Conservation (phyloP, 1,284 basidiomycete genomes). For the Pseudozyma tsukubaensis region DNA sequence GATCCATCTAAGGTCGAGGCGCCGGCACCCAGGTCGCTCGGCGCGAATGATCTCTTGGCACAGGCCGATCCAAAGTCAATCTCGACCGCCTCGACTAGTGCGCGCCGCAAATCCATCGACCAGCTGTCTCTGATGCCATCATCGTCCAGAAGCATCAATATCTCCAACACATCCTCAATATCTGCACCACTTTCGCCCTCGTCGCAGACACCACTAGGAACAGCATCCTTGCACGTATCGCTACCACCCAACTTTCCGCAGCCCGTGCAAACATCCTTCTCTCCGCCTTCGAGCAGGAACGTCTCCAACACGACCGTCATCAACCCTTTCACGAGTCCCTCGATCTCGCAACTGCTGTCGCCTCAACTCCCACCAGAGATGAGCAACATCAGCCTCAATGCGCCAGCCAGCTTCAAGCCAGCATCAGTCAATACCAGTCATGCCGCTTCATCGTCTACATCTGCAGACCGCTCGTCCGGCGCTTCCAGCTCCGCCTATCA, state of each 20-base stretch:
- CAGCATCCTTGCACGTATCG: constrained; percentile 50
- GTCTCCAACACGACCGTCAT: constrained; percentile 22
- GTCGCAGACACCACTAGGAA: constrained; percentile 19
- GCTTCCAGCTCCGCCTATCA: neutral
- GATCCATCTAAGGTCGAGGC: no score
- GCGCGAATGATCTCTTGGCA: no score
- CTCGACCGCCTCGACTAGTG: neutral
- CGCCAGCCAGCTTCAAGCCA: neutral
- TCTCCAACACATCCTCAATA: neutral
- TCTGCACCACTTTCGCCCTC: constrained; percentile 16
- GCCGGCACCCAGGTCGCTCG: no score
- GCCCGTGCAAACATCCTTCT: constrained; percentile 55
- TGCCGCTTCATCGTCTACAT: neutral
- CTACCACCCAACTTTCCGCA: constrained; percentile 58
- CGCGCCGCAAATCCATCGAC: constrained; percentile 2
- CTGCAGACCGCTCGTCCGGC: constrained; percentile 1
- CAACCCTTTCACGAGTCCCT: constrained; percentile 38
- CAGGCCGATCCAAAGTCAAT: neutral
- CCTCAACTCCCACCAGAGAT: constrained; percentile 18
- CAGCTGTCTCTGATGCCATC: constrained; percentile 13
- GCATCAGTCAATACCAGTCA: neutral
- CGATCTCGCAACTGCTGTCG: constrained; percentile 43
- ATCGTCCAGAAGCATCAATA: neutral
- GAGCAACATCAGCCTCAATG: constrained; percentile 1
- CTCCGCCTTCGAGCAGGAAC: constrained; percentile 40